Evolutionary conservation across 148 eudicot species (phyloP).

Genomic region (Dianthus caryophyllus): DNA sequence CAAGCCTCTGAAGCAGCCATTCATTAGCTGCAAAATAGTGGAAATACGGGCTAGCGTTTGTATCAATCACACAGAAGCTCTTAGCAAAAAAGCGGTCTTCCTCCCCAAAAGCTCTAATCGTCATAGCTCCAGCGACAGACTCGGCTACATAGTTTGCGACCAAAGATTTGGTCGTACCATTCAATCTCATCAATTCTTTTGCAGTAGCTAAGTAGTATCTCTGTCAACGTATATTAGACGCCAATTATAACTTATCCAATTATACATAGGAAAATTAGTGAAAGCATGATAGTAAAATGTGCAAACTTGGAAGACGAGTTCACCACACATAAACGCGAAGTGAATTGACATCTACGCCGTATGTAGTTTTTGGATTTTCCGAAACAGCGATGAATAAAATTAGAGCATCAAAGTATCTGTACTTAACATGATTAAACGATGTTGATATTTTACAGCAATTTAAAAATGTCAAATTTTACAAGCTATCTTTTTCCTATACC

Average conservation of each 20-base stretch:
- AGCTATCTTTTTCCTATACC: too few species aligned
- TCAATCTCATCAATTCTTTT: constrained; percentile 81
- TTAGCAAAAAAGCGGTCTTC: constrained; percentile 78
- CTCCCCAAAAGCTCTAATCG: constrained; percentile 82
- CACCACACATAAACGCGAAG: neutral
- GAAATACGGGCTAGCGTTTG: constrained; percentile 75
- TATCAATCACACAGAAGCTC: constrained; percentile 71
- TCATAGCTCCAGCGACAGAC: constrained; percentile 73
- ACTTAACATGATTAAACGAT: too few species aligned
- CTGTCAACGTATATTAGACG: constrained; percentile 30
- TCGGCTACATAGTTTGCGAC: constrained; percentile 92
- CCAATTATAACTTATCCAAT: neutral
- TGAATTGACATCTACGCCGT: too few species aligned
- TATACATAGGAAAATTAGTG: neutral
- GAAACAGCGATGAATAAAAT: too few species aligned
- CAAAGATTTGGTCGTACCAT: constrained; percentile 86
- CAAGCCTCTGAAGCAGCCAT: constrained; percentile 87
- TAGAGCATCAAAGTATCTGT: too few species aligned
- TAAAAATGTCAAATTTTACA: too few species aligned
- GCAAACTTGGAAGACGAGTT: neutral
- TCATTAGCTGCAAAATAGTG: constrained; percentile 79
- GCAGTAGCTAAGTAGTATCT: constrained; percentile 75
- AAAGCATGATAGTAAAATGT: neutral
- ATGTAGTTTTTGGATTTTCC: too few species aligned
- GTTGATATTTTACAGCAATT: too few species aligned